Evolutionary conservation across 2,329 filamentous ascomycete genomes (phyloP).

Genomic region (Hypocreales sp.): DNA sequence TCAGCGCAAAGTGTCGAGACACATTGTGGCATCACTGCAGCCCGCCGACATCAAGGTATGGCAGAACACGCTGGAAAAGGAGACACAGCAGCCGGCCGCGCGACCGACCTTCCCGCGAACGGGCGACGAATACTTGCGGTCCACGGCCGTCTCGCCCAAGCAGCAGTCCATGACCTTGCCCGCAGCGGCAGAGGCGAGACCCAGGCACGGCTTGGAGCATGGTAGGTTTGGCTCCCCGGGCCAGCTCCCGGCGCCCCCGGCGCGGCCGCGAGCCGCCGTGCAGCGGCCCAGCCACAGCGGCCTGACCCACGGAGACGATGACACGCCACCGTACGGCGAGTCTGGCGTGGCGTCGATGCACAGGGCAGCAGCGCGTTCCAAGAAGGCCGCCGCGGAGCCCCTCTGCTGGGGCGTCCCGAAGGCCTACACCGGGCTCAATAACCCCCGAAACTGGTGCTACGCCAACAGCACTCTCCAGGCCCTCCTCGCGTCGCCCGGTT

Average conservation of each 20-base stretch:
- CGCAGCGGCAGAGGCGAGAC: conserved; percentile 7
- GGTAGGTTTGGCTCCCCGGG: conserved; percentile 25
- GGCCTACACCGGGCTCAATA: conserved; percentile 50
- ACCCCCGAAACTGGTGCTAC: conserved; percentile 76
- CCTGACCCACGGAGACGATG: conserved; percentile 30
- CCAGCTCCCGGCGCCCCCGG: conserved; percentile 40
- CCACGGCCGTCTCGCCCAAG: conserved; percentile 51
- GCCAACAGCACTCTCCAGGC: conserved; percentile 86
- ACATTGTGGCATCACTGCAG: conserved; percentile 51
- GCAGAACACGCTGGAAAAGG: conserved; percentile 59
- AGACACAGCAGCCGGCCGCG: conserved; percentile 35
- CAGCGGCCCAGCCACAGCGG: conserved; percentile 68
- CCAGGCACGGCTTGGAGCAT: conserved; percentile 14
- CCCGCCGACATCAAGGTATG: conserved; percentile 69
- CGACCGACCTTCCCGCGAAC: conserved; percentile 45
- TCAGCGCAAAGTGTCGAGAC: conserved; percentile 24
- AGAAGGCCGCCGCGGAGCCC: conserved; percentile 22
- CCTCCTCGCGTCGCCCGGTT: conserved; percentile 55
- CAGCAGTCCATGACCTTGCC: conserved; percentile 44
- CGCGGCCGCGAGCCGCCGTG: conserved; percentile 51
- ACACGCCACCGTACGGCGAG: conserved; percentile 19
- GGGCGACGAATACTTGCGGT: conserved; percentile 75
- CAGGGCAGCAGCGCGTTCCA: conserved; percentile 21
- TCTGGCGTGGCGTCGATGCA: conserved; percentile 18
- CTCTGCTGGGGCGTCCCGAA: conserved; percentile 19